Evolutionary conservation across 345 rosid genomes (phyloP), one percentile per base, ranked within the genome.

Genomic region (Cochlearia excelsa): DNA sequence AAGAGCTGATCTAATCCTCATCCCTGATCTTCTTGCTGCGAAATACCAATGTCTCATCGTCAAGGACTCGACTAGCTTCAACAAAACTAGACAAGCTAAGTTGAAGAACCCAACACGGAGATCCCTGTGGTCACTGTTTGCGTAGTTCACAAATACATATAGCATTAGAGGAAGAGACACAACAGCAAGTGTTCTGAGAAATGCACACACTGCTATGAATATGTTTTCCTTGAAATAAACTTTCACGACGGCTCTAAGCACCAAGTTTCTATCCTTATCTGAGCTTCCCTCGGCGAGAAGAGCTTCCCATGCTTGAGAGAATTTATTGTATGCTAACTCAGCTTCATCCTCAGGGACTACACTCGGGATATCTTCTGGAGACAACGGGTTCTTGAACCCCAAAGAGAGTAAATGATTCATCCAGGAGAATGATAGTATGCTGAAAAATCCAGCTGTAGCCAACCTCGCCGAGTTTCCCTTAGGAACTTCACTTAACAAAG

Each of bases 21-120:
- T 69, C 44, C 95, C 90, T 0, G 82, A 81, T 81, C 86, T 74
- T 64, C 92, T 84, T 1, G 88, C 61, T 56, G 54, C 70, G 54
- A 86, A 89, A 67, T 45, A 84, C 76, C 79, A 86, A 51, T 86
- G 84, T 74, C 97, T 81, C 75, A 80, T 86, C 9, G 87, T 74
- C 40, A 89, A 69, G 26, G 89, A 84, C 62, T 89, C 95, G 5
- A 82, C 81, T 1, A 78, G 51, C 72, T 88, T 85, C 41, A 69
- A 44, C 35, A 74, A 2, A 38, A 78, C 61, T 23, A 88, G 43
- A 55, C 78, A 83, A 37, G 81, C 88, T 27, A 85, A 67, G 39
- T 85, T 72, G 30, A 46, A 9, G 43, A 85, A 75, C 30, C 96
- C 96, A 50, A 54, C 33, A 2, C 42, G 69, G 29, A 80, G 67